Base-by-base conservation (phyloP, 352 stramenopile genomes). In the Phytophthora colocasiae region DNA sequence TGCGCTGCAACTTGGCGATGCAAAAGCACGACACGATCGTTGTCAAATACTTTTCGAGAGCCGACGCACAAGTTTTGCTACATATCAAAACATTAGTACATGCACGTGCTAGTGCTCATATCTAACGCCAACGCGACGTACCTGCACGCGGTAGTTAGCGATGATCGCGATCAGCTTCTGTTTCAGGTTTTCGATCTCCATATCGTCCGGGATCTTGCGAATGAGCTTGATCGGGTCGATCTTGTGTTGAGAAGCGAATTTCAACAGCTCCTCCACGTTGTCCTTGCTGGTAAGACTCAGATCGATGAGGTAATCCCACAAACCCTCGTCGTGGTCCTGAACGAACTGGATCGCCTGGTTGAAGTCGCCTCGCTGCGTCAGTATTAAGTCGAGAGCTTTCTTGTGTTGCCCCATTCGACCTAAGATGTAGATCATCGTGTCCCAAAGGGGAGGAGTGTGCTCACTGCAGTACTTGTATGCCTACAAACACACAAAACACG, bases 401-500 rank as follows among this genome's bases (percentile, higher is more conserved):
- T 93, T 93, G 71, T 95, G 83, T 44, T 95, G 85, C 6, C 87
- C 87, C 87, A 95, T 93, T 45, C 87, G 87, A 19, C 87, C 85
- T 26, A 95, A 58, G 50, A 93, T 91, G 66, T 93, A 95, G 58
- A 95, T 93, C 87, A 95, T 95, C 11, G 87, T 83, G 48, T 93
- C 85, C 85, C 85, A 95, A 1, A 93, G 63, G 19, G 87, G 87
- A 39, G 87, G 87, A 31, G 40, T 77, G 10, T 83, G 87, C 17
- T 92, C 80, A 31, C 75, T 89, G 57, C 87, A 95, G 66, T 91
- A 93, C 59, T 85, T 82, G 63, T 83, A 95, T 7, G 84, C 85
- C 84, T 95, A 47, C 19, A 46, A 39, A 36, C 45, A 46, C 22
- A 9, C 11, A 38, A 9, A 49, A 66, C 4, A 64, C 15, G 34